Base-by-base conservation (phyloP, 495 filamentous ascomycete genomes). In the Xylaria flabelliformis region DNA sequence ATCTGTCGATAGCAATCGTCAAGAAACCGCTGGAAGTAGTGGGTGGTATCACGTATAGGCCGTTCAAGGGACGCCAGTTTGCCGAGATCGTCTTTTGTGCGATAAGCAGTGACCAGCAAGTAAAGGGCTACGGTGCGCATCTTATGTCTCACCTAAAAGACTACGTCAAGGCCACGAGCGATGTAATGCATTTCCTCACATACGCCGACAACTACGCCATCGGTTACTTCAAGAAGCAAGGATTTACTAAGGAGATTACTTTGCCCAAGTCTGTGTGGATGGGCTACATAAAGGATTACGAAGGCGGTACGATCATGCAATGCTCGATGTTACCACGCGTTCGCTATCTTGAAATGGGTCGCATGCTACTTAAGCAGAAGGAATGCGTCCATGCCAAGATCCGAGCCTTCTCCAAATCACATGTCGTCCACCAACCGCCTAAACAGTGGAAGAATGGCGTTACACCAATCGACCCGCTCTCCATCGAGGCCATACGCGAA, bases 201-300 rank as follows among this genome's bases (percentile, higher is more conserved):
- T 99, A 99, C 75, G 96, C 96, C 59, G 97, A 99, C 80, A 99
- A 99, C 79, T 98, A 98, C 77, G 96, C 96, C 26, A 99, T 98
- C 74, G 96, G 97, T 9, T 99, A 98, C 79, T 99, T 99, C 85
- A 97, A 98, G 80, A 99, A 99, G 81, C 96, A 99, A 81, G 96
- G 96, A 0, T 99, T 99, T 75, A 98, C 97, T 0, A 99, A 99
- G 80, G 95, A 99, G 73, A 98, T 99, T 74, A 97, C 94, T 0
- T 89, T 99, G 1, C 93, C 95, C 56, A 92, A 90, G 77, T 88
- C 91, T 9, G 90, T 93, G 21, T 99, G 96, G 96, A 99, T 98
- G 97, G 96, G 96, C 39, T 99, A 98, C 78, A 99, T 99, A 81
- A 99, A 99, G 82, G 96, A 99, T 81, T 99, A 99, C 81, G 96